Evolutionary conservation across 805 yeast species (phyloP).

Genomic region (Yarrowia hollandica): DNA sequence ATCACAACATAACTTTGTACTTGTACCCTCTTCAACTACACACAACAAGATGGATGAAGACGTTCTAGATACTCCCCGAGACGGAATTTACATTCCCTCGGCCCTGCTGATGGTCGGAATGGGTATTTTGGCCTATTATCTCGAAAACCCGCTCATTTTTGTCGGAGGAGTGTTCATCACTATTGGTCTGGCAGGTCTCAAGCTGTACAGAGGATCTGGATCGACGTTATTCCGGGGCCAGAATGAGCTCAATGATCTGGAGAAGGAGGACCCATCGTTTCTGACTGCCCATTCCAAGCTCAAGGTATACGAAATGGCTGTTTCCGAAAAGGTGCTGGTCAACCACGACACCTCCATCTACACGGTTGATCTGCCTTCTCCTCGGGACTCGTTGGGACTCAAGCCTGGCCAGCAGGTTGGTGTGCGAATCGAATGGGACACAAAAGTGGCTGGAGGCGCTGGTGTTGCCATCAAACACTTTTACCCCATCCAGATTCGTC

Average conservation of each 20-base stretch:
- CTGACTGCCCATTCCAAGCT: slow-evolving; percentile 10
- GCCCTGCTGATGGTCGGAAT: slow-evolving; percentile 19
- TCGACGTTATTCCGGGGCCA: slow-evolving; percentile 13
- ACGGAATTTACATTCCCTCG: slow-evolving; percentile 28
- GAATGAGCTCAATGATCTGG: slow-evolving; percentile 27
- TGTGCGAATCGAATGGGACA: slow-evolving; percentile 13
- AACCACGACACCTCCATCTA: slow-evolving; percentile 23
- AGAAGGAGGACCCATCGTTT: slow-evolving; percentile 6
- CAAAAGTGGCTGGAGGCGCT: slow-evolving; percentile 20
- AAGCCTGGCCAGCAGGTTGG: slow-evolving; percentile 17
- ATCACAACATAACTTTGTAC: too few species aligned
- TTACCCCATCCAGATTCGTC: slow-evolving; percentile 24
- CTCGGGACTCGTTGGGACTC: background rate
- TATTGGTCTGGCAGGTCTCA: slow-evolving; percentile 22
- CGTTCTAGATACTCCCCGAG: slow-evolving; percentile 18
- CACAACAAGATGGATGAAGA: slow-evolving; percentile 17
- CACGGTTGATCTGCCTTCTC: slow-evolving; percentile 16
- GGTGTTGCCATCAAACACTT: slow-evolving; percentile 26
- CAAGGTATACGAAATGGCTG: slow-evolving; percentile 12
- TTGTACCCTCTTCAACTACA: background rate
- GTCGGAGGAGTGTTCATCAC: slow-evolving; percentile 22
- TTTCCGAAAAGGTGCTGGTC: slow-evolving; percentile 12
- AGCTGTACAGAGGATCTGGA: slow-evolving; percentile 14
- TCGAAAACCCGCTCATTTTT: slow-evolving; percentile 12
- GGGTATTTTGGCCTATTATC: slow-evolving; percentile 19